phyloP scores from a whole-genome alignment of 805 yeast species.

The Yarrowia sp. region DNA sequence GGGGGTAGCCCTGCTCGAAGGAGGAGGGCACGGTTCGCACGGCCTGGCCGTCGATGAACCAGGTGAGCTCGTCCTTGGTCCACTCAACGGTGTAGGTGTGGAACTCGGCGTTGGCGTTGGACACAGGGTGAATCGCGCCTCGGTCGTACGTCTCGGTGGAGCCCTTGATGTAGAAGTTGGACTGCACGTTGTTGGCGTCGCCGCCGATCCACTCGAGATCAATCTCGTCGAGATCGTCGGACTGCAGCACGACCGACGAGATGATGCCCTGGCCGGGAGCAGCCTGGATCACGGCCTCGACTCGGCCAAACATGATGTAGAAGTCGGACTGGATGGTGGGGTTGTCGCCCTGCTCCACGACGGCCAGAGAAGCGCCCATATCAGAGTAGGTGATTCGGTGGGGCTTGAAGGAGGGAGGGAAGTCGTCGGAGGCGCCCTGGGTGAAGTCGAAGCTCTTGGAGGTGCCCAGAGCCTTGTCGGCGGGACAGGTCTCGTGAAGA shows the following conservation, averaged over 20 bases:
- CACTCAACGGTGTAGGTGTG: constrained; percentile 86
- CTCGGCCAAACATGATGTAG: constrained; percentile 85
- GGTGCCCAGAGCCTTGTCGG: constrained; percentile 64
- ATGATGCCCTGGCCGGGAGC: constrained; percentile 81
- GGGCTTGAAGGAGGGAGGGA: constrained; percentile 41
- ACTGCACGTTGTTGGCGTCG: constrained; percentile 69
- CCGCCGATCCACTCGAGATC: constrained; percentile 88
- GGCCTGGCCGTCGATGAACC: constrained; percentile 69
- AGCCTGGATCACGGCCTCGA: constrained; percentile 68
- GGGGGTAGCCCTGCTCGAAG: constrained; percentile 77
- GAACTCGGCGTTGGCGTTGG: constrained; percentile 54
- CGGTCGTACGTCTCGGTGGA: constrained; percentile 72
- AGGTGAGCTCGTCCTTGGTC: constrained; percentile 61
- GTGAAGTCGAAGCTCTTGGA: constrained; percentile 54
- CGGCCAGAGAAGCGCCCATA: constrained; percentile 60
- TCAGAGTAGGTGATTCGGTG: constrained; percentile 43
- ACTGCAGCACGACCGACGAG: constrained; percentile 75
- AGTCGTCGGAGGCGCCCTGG: constrained; percentile 41
- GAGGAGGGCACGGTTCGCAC: constrained; percentile 61
- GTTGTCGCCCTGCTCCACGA: constrained; percentile 65
- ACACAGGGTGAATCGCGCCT: constrained; percentile 60
- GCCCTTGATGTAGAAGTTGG: constrained; percentile 76
- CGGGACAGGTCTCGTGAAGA: constrained; percentile 43
- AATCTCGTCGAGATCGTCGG: constrained; percentile 85
- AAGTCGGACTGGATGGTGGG: constrained; percentile 76